phyloP scores from a whole-genome alignment of 106 monocot species.

The Platanthera guangdongensis region DNA sequence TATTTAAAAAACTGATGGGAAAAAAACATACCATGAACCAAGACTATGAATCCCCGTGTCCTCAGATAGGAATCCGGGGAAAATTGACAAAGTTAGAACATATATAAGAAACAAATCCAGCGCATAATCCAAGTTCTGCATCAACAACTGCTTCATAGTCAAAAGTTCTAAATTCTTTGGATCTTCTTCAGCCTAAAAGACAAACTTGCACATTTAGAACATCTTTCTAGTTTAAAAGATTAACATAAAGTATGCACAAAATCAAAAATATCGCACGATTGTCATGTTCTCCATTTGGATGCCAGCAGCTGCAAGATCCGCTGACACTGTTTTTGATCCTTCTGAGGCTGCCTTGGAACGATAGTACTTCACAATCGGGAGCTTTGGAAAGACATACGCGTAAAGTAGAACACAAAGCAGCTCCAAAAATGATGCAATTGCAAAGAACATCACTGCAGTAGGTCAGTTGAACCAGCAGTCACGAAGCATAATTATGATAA shows the following conservation, averaged over 20 bases:
- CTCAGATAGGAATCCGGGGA: conserved; percentile 58
- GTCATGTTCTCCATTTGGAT: conserved; percentile 11
- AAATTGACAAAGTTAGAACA: conserved; percentile 57
- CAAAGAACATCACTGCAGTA: conserved; percentile 19
- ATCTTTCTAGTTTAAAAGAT: conserved; percentile 2
- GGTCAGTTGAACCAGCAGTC: background rate
- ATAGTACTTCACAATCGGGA: conserved; percentile 33
- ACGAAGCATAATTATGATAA: background rate
- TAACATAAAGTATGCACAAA: background rate
- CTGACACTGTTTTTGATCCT: conserved; percentile 28
- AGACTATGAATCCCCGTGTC: conserved; percentile 44
- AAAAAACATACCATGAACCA: conserved; percentile 41
- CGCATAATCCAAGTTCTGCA: conserved; percentile 45
- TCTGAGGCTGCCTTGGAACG: conserved; percentile 19
- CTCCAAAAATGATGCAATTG: conserved; percentile 29
- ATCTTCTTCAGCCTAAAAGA: conserved; percentile 25
- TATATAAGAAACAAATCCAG: conserved; percentile 38
- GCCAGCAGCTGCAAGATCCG: conserved; percentile 48
- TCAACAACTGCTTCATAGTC: conserved; percentile 32
- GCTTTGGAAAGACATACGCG: conserved; percentile 37
- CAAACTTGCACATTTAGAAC: conserved; percentile 17
- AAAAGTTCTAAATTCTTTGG: conserved; percentile 29
- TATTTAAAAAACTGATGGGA: background rate
- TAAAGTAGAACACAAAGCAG: conserved; percentile 40
- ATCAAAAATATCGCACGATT: background rate